Conservation (phyloP, 176 grass and related monocot species). For the Zea mays region DNA sequence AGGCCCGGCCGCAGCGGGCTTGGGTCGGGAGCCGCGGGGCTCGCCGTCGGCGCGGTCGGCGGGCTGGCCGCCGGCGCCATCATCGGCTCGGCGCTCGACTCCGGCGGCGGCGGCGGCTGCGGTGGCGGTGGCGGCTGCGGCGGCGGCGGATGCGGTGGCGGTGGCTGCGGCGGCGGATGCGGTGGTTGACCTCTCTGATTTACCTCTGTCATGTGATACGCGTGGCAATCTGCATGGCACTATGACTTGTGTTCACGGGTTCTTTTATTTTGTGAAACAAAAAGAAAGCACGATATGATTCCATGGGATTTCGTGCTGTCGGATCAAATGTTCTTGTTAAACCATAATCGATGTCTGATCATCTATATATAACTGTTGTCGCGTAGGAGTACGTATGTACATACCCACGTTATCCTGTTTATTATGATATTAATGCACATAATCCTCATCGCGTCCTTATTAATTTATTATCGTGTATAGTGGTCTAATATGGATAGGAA, state of each 20-base stretch:
- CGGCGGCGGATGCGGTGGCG: neutral
- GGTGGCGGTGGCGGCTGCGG: slow-evolving; percentile 13
- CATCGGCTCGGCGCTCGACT: slow-evolving; percentile 24
- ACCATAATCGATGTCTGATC: neutral
- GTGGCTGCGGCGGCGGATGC: slow-evolving; percentile 20
- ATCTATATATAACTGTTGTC: no score
- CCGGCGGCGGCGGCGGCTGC: neutral
- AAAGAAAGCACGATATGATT: neutral
- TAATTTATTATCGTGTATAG: no score
- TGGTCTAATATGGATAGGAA: no score
- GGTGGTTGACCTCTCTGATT: slow-evolving; percentile 27
- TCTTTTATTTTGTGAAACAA: neutral
- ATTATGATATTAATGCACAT: neutral
- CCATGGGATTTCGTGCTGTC: neutral
- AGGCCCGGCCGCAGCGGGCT: slow-evolving; percentile 22
- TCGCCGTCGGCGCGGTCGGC: slow-evolving; percentile 22
- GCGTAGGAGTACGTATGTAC: no score
- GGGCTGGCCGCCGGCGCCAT: neutral
- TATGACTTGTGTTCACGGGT: neutral
- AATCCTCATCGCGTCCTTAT: neutral
- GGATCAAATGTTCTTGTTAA: neutral
- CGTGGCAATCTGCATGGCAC: neutral
- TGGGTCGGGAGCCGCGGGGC: slow-evolving; percentile 29
- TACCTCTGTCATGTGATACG: neutral
- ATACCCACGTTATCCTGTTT: neutral